phyloP scores from a whole-genome alignment of 2,329 filamentous ascomycete species.

The Neofusicoccum kwambonambiense region DNA sequence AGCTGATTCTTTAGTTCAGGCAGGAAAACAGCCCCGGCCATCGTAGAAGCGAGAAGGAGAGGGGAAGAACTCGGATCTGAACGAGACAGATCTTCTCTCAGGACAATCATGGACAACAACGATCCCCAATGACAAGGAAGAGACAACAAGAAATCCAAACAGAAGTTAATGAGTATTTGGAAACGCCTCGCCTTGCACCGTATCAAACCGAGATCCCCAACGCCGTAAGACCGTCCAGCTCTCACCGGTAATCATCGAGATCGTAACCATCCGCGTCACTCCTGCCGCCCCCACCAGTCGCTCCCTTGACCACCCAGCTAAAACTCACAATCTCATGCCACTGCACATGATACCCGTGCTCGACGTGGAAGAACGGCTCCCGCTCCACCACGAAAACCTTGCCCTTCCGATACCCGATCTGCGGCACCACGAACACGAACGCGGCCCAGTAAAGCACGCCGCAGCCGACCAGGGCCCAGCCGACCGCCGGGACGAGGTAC shows the following conservation, averaged over 20 bases:
- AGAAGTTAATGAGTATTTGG: too few species aligned
- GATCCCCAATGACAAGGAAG: too few species aligned
- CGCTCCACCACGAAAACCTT: constrained; percentile 21
- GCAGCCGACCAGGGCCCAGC: constrained; percentile 16
- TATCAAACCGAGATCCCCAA: too few species aligned
- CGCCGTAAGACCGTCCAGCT: too few species aligned
- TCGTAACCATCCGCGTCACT: neutral
- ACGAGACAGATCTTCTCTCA: too few species aligned
- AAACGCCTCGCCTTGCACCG: too few species aligned
- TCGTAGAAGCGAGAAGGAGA: too few species aligned
- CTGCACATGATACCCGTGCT: constrained; percentile 21
- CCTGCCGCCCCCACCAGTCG: neutral
- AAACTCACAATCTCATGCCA: constrained; percentile 23
- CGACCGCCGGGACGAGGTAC: constrained; percentile 18
- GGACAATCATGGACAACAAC: too few species aligned
- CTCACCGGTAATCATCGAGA: neutral
- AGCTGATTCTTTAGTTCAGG: too few species aligned
- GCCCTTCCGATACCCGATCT: constrained; percentile 19
- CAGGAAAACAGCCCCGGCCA: too few species aligned
- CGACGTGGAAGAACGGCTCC: constrained; percentile 21
- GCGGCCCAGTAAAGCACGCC: constrained; percentile 19
- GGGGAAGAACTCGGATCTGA: too few species aligned
- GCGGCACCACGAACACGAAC: constrained; percentile 19
- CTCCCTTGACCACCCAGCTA: constrained; percentile 18
- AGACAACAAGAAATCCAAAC: too few species aligned